Percentiles rank a stretch among this genome's conserved stretches.
Conservation (phyloP, 2,329 filamentous ascomycete genomes). For the Phialocephala sp. region DNA sequence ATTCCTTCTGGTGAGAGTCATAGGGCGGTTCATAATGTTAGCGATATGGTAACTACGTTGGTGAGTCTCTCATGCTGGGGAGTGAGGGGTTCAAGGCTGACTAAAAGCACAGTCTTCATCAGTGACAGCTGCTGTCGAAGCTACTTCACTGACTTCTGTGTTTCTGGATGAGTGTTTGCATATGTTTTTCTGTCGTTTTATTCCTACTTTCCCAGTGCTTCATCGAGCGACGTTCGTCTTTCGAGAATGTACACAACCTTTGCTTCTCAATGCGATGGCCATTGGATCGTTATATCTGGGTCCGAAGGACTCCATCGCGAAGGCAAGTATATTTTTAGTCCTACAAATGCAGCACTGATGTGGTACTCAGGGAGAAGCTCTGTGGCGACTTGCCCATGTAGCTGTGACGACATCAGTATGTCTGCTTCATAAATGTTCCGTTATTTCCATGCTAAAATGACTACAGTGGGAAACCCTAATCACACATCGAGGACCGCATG, state of each 20-base stretch:
- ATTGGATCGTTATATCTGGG: constrained; percentile 53
- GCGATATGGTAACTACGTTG: constrained; percentile 50
- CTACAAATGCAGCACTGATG: background rate
- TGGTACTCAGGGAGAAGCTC: constrained; percentile 46
- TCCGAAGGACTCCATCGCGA: constrained; percentile 49
- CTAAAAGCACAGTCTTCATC: constrained; percentile 45
- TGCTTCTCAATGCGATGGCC: constrained; percentile 52
- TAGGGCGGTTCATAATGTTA: constrained; percentile 51
- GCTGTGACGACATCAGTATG: constrained; percentile 49
- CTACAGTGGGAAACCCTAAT: constrained; percentile 50
- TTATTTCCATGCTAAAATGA: constrained; percentile 3
- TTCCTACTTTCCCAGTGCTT: constrained; percentile 52
- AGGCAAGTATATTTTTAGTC: constrained; percentile 36
- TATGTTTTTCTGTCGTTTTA: constrained; percentile 53
- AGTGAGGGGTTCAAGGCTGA: background rate
- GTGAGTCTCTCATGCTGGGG: constrained; percentile 39
- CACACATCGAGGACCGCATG: constrained; percentile 49
- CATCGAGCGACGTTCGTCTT: constrained; percentile 52
- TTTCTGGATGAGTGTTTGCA: constrained; percentile 53
- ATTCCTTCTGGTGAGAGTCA: constrained; percentile 50
- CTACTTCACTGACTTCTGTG: constrained; percentile 50
- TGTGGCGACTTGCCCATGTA: constrained; percentile 52
- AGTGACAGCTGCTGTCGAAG: constrained; percentile 51
- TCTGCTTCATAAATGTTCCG: background rate
- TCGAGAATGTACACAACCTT: constrained; percentile 49